Evolutionary conservation across 1,284 basidiomycete species (phyloP), one percentile per base, ranked within the genome.

Genomic region (Malassezia sp.): DNA sequence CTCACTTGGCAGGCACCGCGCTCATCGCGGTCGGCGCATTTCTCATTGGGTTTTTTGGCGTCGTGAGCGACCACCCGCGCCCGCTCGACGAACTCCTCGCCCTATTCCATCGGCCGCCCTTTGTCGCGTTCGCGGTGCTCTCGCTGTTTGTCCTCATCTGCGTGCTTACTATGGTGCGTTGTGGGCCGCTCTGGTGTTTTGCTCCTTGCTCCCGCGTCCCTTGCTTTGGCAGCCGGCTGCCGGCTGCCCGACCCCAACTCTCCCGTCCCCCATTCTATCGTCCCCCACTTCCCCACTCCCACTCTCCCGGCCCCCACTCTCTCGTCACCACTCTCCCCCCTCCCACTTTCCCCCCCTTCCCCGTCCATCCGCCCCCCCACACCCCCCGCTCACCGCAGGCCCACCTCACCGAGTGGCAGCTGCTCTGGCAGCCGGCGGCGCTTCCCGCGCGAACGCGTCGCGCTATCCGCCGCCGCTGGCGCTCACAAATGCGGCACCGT

Each of bases 21-120:
- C 76, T 93, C 60, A 90, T 96, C 53, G 85, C 85, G 1, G 79
- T 80, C 10, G 89, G 89, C 24, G 89, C 90, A 1, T 80, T 87
- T 26, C 75, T 91, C 48, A 89, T 96, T 49, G 88, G 84, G 17
- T 75, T 87, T 46, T 95, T 91, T 70, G 89, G 89, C 41, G 85
- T 89, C 47, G 85, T 95, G 0, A 81, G 84, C n/a, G 87, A 93
- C 70, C 79, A 80, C 10, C 85, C 84, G n/a, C 85, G 85, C 59
- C 82, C 82, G 1, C 76, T 96, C 12, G 84, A 89, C 54, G 86
- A 91, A 70, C 77, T 96, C 27, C 75, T 96, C 21, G 71, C 71
- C 20, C 76, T 95, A 6, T 91, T 89, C 71, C 74, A 76, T 34
- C 76, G 89, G 26, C 80, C 83, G 2, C 73, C 84, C 0, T 96